phyloP scores from a whole-genome alignment of 2,329 filamentous ascomycete species.

The Pseudopithomyces maydicus region DNA sequence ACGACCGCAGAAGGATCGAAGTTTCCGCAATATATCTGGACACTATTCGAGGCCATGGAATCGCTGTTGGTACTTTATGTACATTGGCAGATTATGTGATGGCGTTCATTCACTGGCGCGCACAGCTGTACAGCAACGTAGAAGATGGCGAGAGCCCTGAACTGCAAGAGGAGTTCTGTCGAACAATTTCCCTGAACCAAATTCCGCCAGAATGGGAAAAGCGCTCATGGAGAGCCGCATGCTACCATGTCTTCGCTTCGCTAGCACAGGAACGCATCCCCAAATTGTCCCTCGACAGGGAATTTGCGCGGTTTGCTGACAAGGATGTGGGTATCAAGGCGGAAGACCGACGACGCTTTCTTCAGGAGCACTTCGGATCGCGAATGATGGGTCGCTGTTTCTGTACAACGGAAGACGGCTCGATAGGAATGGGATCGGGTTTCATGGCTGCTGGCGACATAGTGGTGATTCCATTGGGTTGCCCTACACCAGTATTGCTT shows the following conservation, averaged over 20 bases:
- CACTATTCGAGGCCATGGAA: conserved; percentile 26
- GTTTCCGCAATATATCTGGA: conserved; percentile 39
- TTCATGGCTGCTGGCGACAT: conserved; percentile 37
- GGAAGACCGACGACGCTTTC: conserved; percentile 14
- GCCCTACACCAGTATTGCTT: conserved; percentile 41
- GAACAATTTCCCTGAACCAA: conserved; percentile 35
- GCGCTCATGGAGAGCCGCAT: conserved; percentile 7
- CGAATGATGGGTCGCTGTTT: conserved; percentile 30
- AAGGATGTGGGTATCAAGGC: conserved; percentile 2
- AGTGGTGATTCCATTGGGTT: conserved; percentile 44
- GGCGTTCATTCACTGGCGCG: conserved; percentile 45
- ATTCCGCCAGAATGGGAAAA: conserved; percentile 14
- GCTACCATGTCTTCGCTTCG: conserved; percentile 24
- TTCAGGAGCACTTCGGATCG: conserved; percentile 19
- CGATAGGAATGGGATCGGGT: conserved; percentile 41
- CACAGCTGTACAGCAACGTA: conserved; percentile 23
- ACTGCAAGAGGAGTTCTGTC: conserved; percentile 35
- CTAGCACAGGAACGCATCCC: conserved; percentile 18
- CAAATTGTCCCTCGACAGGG: conserved; percentile 16
- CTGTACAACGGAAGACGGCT: conserved; percentile 20
- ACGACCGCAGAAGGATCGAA: conserved; percentile 32
- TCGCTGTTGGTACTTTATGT: conserved; percentile 36
- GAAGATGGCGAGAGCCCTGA: conserved; percentile 6
- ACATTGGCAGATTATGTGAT: conserved; percentile 40
- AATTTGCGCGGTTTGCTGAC: conserved; percentile 13